Evolutionary conservation across 176 grass and related monocot genomes (phyloP).

Genomic region (Triticum timopheevii): DNA sequence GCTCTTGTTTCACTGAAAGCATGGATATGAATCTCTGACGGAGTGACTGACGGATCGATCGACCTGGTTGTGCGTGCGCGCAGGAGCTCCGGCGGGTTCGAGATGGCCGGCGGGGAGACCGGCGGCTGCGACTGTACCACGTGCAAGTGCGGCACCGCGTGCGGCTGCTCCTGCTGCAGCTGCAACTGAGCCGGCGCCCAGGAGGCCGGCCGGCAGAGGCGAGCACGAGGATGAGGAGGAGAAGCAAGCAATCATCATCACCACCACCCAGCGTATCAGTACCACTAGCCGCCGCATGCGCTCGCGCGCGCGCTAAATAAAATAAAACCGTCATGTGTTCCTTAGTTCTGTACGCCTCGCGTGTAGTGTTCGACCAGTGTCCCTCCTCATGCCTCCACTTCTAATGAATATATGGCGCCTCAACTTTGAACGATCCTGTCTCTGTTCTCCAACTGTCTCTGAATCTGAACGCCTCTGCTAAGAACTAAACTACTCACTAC

Average conservation of each 20-base stretch:
- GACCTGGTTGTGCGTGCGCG: background rate
- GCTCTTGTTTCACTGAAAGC: too few relatives aligned
- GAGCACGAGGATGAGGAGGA: constrained; percentile 21
- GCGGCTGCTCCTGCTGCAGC: constrained; percentile 64
- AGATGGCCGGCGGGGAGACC: constrained; percentile 43
- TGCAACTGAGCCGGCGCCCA: constrained; percentile 49
- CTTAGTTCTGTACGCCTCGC: background rate
- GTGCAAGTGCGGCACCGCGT: constrained; percentile 78
- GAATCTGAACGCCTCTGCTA: background rate
- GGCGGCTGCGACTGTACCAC: constrained; percentile 62
- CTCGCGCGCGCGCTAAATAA: background rate
- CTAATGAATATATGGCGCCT: constrained; percentile 32
- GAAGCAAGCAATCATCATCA: background rate
- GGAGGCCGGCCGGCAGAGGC: background rate
- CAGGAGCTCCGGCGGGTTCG: constrained; percentile 47
- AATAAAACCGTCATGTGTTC: constrained; percentile 29
- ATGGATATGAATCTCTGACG: too few relatives aligned
- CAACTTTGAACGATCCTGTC: background rate
- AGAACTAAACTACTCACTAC: background rate
- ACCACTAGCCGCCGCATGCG: background rate
- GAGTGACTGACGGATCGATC: too few relatives aligned
- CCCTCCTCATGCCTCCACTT: constrained; percentile 12
- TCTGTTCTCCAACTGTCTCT: background rate
- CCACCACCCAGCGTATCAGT: background rate
- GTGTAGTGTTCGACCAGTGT: background rate